These are phyloP conservation scores for Diplotaxis tenuifolia DNA, from an alignment of 345 rosid genomes.

Conservation along the genomic window DNA sequence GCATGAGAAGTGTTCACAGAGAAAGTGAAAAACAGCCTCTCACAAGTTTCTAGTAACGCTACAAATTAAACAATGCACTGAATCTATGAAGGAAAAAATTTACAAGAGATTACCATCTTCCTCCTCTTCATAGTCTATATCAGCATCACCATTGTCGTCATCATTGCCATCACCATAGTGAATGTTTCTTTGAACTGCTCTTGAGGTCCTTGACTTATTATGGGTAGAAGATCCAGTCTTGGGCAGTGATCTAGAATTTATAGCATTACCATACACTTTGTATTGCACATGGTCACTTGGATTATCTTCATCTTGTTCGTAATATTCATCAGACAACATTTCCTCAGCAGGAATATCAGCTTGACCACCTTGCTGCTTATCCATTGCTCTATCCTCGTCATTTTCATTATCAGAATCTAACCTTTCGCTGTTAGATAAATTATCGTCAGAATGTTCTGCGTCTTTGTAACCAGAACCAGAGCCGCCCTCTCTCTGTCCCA, in stretches of 20 bases:
- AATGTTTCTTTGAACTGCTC: constrained; percentile 43
- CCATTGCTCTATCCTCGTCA: constrained; percentile 51
- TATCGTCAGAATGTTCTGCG: constrained; percentile 55
- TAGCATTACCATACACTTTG: constrained; percentile 52
- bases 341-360: constrained; percentile 95
- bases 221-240: constrained; percentile 46
- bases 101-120: constrained; percentile 68
- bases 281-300: constrained; percentile 72
- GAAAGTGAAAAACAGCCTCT: constrained; percentile 1
- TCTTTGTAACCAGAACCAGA: constrained; percentile 62
- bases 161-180: constrained; percentile 39
- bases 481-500: constrained; percentile 53
- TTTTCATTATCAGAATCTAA: constrained; percentile 63
- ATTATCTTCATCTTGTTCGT: constrained; percentile 98
- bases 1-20: not conserved
- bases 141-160: constrained; percentile 54
- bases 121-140: constrained; percentile 80
- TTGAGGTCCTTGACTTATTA: constrained; percentile 54
- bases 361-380: constrained; percentile 60
- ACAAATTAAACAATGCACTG: not conserved
- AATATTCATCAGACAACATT: constrained; percentile 99
- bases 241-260: constrained; percentile 52
- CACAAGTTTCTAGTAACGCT: not conserved
- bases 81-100: constrained; percentile 13
- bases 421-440: constrained; percentile 55